These are phyloP conservation scores for Microbotryum violaceum DNA, from an alignment of 1,284 basidiomycete genomes.

Conservation along the genomic window DNA sequence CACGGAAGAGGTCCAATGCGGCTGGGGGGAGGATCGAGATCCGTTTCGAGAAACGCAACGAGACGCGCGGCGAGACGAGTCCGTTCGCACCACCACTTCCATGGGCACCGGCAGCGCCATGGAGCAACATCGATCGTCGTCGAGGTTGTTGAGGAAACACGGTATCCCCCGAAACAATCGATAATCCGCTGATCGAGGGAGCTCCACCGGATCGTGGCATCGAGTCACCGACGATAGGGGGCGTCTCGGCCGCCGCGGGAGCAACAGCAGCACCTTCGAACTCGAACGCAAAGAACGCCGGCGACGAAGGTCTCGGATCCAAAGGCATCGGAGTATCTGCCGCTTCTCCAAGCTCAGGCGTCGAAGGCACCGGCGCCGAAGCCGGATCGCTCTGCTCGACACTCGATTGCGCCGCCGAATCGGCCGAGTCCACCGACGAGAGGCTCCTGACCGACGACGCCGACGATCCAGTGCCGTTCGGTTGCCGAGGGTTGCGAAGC, in stretches of 20 bases:
- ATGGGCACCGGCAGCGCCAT: neutral
- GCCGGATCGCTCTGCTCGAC: no score
- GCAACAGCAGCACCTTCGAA: conserved; percentile 26
- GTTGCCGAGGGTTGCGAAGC: no score
- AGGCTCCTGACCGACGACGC: no score
- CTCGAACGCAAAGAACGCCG: conserved; percentile 31
- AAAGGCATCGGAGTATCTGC: no score
- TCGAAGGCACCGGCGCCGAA: no score
- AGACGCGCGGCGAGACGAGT: conserved; percentile 33
- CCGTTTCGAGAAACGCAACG: conserved; percentile 37
- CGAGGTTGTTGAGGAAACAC: conserved; percentile 5
- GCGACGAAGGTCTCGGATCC: neutral
- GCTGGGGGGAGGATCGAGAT: conserved; percentile 37
- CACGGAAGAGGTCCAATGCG: conserved; percentile 35
- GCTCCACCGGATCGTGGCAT: neutral
- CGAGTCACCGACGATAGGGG: conserved; percentile 3
- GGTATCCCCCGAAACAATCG: neutral
- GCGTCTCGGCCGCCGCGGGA: conserved; percentile 17
- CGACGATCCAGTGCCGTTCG: no score
- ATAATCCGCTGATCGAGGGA: neutral
- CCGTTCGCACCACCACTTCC: conserved; percentile 1
- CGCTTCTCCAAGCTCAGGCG: no score
- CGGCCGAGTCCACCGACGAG: no score
- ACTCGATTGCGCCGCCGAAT: no score
- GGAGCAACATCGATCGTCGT: neutral